Base-by-base conservation (phyloP, 768 basidiomycete species). In the Russula dissimulans region DNA sequence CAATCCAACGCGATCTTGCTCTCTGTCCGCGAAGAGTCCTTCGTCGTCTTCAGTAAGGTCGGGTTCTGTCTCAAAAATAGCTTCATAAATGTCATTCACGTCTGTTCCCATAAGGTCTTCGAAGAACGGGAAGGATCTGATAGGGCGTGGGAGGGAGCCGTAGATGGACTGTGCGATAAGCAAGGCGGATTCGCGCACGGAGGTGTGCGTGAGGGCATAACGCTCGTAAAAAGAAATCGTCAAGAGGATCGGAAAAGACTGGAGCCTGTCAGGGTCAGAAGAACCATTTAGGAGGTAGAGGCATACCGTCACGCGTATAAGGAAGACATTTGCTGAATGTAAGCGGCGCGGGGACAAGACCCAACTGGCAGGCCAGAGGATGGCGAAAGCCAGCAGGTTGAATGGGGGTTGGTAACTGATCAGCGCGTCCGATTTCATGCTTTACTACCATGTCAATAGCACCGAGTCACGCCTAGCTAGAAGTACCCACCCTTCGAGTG, bases 341-440 rank as follows among this genome's bases (percentile, higher is more conserved):
- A 95, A 73, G 10, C 82, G 78, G 41, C 90, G 81, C 3, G 92
- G 90, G 3, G 85, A 79, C 15, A 92, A 72, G 43, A 90, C 67
- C 71, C 80, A 94, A 64, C 85, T 86, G 29, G 86, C 77, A 12
- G 93, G 91, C 69, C 89, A 87, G 51, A 95, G 79, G 59, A 95
- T 76, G 32, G 83, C 58, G 70, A 93, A 85, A 1, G 94, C 94
- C 18, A 89, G 74, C 18, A 91, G 74, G 67, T 91, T 92, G 79
- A 92, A 91, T 1, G 93, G 93, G 1, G 90, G 91, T 65, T 93
- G 89, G 67, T 97, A 95, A 49, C 87, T 91, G 75, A 95, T 91
- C 17, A 97, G 76, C 1, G 89, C 89, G 69, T 95, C 91, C 3
- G 87, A 85, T 69, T 93, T 93, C 68, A 93, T 88, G 26, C 91